A percentile compares a stretch with the other conserved stretches of the same genome.
Evolutionary conservation across 345 rosid genomes (phyloP).

Genomic region (Populus euphratica): DNA sequence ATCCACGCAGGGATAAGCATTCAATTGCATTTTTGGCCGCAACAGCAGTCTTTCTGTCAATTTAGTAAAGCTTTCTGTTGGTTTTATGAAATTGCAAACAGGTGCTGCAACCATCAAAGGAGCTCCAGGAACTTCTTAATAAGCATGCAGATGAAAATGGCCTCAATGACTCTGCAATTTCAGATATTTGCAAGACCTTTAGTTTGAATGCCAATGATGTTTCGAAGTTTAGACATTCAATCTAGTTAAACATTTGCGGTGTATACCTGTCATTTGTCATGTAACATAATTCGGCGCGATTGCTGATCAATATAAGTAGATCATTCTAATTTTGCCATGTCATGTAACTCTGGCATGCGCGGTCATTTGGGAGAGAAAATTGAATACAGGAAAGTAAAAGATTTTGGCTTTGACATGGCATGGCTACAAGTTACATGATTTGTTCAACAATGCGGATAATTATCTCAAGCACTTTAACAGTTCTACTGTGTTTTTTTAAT

Average conservation of each 20-base stretch:
- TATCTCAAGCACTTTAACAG: too few relatives aligned
- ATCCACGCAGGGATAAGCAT: background rate
- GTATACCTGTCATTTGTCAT: slow-evolving; percentile 1
- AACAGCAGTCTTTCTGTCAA: background rate
- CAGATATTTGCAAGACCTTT: slow-evolving; percentile 55
- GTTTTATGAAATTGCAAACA: slow-evolving; percentile 13
- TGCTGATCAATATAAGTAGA: background rate
- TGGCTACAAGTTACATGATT: background rate
- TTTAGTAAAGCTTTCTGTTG: background rate
- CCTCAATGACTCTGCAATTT: slow-evolving; percentile 39
- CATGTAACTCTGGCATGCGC: too few relatives aligned
- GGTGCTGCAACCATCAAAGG: slow-evolving; percentile 70
- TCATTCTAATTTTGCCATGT: background rate
- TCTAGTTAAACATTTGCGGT: slow-evolving; percentile 24
- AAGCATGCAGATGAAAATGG: slow-evolving; percentile 29
- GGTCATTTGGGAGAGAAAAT: background rate
- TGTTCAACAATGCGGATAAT: too few relatives aligned
- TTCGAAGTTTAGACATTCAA: slow-evolving; percentile 45
- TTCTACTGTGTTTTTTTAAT: too few relatives aligned
- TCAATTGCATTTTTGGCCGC: background rate
- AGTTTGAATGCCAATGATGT: slow-evolving; percentile 53
- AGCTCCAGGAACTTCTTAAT: slow-evolving; percentile 46
- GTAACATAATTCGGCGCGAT: slow-evolving; percentile 5
- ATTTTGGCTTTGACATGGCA: background rate
- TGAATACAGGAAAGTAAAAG: background rate